Evolutionary conservation across 352 stramenopile genomes (phyloP).

Genomic region (Pseudoperonospora humuli): DNA sequence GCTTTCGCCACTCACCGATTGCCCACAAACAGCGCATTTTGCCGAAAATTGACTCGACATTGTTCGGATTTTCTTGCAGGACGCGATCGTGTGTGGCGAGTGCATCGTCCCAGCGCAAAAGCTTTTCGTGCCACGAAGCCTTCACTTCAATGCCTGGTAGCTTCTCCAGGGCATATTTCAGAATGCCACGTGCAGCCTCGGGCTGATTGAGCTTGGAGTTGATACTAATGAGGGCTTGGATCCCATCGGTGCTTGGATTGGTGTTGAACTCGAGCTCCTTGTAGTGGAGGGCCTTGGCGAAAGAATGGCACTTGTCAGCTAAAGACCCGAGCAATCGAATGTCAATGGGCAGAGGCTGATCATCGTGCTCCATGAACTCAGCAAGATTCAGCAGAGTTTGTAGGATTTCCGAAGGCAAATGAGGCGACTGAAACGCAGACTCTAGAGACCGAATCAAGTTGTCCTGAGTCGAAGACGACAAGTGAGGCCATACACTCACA

Average conservation of each 20-base stretch:
- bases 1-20: constrained; percentile 93
- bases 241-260: constrained; percentile 85
- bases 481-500: constrained; percentile 96
- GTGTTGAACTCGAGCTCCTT: constrained; percentile 98
- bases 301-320: constrained; percentile 97
- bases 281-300: constrained; percentile 97
- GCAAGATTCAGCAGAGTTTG: constrained; percentile 97
- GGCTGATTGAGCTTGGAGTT: constrained; percentile 96
- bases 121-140: constrained; percentile 97
- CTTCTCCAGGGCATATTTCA: constrained; percentile 89
- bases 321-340: constrained; percentile 94
- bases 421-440: constrained; percentile 87
- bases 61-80: constrained; percentile 49
- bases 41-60: constrained; percentile 95
- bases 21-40: constrained; percentile 99
- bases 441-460: constrained; percentile 94
- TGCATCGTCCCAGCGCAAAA: constrained; percentile 96
- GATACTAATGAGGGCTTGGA: constrained; percentile 98
- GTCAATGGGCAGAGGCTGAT: constrained; percentile 95
- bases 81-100: constrained; percentile 91
- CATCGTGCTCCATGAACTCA: constrained; percentile 99
- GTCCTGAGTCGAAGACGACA: constrained; percentile 85
- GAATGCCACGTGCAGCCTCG: constrained; percentile 96
- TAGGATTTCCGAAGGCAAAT: constrained; percentile 96
- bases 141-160: constrained; percentile 81